These are phyloP conservation scores for Akebia trifoliata DNA, from an alignment of 164 flowering plant species.

Conservation along the genomic window DNA sequence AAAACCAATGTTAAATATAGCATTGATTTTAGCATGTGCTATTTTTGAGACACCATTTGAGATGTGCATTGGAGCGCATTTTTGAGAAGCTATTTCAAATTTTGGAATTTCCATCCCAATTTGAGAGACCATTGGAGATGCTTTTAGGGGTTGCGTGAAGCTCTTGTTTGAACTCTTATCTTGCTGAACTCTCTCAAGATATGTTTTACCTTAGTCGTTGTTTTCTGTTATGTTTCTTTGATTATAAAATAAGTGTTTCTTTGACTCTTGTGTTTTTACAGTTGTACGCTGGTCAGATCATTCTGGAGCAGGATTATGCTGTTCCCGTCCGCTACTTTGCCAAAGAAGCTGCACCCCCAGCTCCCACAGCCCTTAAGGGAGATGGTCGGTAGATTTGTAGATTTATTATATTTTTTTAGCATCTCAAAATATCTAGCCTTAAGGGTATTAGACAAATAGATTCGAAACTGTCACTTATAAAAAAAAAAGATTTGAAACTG, in stretches of 20 bases:
- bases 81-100: too few species aligned
- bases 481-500: too few species aligned
- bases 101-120: neutral
- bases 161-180: too few species aligned
- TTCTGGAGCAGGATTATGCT: conserved; percentile 41
- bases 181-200: neutral
- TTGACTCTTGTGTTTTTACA: conserved; percentile 20
- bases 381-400: conserved; percentile 55
- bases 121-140: neutral
- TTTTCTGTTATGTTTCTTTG: neutral
- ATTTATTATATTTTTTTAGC: neutral
- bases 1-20: too few species aligned
- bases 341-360: conserved; percentile 53
- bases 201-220: neutral
- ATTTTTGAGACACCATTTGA: too few species aligned
- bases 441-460: neutral
- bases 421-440: neutral
- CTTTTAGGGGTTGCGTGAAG: neutral
- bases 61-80: too few species aligned
- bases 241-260: neutral
- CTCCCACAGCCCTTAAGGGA: conserved; percentile 58
- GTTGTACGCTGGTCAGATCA: conserved; percentile 44
- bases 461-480: too few species aligned
- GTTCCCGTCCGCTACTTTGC: conserved; percentile 67
- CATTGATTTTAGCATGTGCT: too few species aligned